Conservation (phyloP, 139 green algal species). For the Coelastrella sp. region DNA sequence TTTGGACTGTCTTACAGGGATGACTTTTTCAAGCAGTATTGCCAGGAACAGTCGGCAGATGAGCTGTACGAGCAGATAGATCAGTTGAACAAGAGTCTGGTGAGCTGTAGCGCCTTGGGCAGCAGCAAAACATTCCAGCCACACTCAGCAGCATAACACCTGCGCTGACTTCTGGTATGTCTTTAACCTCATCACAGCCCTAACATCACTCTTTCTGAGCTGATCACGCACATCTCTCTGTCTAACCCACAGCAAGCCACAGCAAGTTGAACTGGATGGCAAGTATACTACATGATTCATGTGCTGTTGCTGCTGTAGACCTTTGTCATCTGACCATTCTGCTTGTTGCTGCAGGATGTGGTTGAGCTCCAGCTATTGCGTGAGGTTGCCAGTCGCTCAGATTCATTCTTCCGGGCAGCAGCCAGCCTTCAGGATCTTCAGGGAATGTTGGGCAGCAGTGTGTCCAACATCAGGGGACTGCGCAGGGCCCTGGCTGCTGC, state of each 20-base stretch:
- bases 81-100: slow-evolving; percentile 45
- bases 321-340: no score
- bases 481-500: slow-evolving; percentile 59
- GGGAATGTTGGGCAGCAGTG: slow-evolving; percentile 57
- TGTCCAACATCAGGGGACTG: slow-evolving; percentile 65
- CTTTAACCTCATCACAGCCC: no score
- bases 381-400: slow-evolving; percentile 76
- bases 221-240: no score
- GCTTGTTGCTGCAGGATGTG: slow-evolving; percentile 62
- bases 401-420: slow-evolving; percentile 81
- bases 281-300: no score
- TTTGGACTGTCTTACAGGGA: slow-evolving; percentile 23
- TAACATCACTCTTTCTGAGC: no score
- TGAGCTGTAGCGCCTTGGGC: neutral
- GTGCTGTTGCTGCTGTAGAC: neutral
- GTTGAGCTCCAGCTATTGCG: slow-evolving; percentile 83
- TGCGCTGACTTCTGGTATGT: no score
- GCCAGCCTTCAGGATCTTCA: slow-evolving; percentile 80
- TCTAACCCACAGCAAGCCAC: no score
- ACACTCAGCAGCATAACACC: no score
- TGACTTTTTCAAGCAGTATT: slow-evolving; percentile 46
- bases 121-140: no score
- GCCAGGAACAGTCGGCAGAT: slow-evolving; percentile 56
- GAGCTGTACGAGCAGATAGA: slow-evolving; percentile 60
- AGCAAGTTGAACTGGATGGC: no score